Conservation (phyloP, 805 yeast genomes). For the Lipomyces yamadae region DNA sequence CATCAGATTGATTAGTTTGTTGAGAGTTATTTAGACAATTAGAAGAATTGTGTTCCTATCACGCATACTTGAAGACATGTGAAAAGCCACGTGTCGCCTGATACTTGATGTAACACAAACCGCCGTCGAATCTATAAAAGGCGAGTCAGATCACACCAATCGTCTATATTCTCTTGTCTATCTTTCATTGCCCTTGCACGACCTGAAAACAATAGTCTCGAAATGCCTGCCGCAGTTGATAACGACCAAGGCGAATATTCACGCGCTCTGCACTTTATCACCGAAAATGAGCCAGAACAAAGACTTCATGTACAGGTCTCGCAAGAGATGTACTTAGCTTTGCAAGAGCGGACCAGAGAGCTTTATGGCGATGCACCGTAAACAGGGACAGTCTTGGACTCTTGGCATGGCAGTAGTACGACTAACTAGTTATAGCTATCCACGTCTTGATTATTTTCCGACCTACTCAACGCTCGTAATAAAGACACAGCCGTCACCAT, state of each 20-base stretch:
- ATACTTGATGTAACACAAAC: too few species aligned
- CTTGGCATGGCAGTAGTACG: neutral
- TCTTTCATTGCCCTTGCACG: neutral
- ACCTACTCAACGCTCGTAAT: neutral
- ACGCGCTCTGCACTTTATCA: neutral
- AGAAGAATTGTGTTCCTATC: too few species aligned
- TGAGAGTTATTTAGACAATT: too few species aligned
- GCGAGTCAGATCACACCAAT: too few species aligned
- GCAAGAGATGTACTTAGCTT: neutral
- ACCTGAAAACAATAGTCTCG: neutral
- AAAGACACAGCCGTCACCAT: neutral
- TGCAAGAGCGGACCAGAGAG: neutral
- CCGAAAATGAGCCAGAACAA: neutral
- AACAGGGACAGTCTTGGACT: neutral
- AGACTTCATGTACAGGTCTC: neutral
- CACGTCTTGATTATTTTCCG: neutral
- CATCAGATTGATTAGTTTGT: too few species aligned
- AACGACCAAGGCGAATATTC: neutral
- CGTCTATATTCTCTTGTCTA: too few species aligned
- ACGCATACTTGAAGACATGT: too few species aligned
- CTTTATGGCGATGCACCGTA: neutral
- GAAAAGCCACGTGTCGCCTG: too few species aligned
- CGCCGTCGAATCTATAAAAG: too few species aligned
- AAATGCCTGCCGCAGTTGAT: neutral
- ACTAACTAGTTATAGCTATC: neutral